Evolutionary conservation across 306 rosid species (phyloP), one percentile per base, ranked within the genome.

Genomic region (Dryas drummondii): DNA sequence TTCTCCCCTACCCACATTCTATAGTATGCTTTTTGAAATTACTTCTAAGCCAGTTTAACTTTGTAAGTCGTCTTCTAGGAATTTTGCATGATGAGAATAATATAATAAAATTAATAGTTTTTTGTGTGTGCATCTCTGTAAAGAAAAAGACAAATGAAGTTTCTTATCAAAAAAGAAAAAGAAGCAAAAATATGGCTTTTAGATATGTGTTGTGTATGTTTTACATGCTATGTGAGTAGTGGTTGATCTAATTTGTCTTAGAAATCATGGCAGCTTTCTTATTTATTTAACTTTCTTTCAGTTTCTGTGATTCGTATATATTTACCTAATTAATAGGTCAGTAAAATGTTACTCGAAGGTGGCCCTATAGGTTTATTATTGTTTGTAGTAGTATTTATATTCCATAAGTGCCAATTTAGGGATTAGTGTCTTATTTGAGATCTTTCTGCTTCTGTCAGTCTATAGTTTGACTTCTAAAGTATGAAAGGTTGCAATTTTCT

Each of bases 81-180:
- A 9, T 37, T 58, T 58, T 37, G 42, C 8, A 26, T 26, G 44
- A 14, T 61, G 9, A 13, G 26, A 63, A 41, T n/a, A 7, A 14
- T 40, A 0, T 7, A 27, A 13, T 63, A 16, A 4, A 2, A 16
- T 63, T 63, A 7, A 5, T 40, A 41, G 16, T 19, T 14, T 17
- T 37, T 7, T 61, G 14, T 61, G 19, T 32, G 13, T 61, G 37
- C 37, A 32, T 32, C 37, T 32, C 37, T 32, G 5, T 61, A 37
- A 61, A 37, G 66, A 61, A 14, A 37, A 41, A 14, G 51, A 9
- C 17, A 42, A 65, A 11, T 46, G 2, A 42, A 40, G 5, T 41
- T 63, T 16, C 49, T 63, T 63, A 41, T 63, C 26, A 14, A 16
- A 7, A 62, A 60, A 60, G 66, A 62, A 62, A 15, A 62, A 62